These are phyloP conservation scores for Pleurozium schreberi DNA, from an alignment of 225 moss, liverwort and hornwort species.

Conservation along the genomic window DNA sequence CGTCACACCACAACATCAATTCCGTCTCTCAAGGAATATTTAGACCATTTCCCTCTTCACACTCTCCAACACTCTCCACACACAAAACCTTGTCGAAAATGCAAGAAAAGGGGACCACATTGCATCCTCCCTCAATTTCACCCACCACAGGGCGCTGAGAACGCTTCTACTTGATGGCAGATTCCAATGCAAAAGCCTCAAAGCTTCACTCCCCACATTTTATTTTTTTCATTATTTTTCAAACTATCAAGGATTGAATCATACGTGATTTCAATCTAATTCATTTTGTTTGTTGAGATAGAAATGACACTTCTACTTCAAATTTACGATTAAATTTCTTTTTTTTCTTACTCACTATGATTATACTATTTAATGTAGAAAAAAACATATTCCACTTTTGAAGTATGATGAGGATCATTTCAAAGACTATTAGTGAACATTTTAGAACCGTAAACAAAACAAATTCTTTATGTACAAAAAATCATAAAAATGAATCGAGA, in stretches of 20 bases:
- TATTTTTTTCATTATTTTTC: neutral
- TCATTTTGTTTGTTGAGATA: neutral
- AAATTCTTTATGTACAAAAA: too few relatives aligned
- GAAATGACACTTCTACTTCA: neutral
- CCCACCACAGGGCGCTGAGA: neutral
- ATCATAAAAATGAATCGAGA: too few relatives aligned
- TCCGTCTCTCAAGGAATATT: neutral
- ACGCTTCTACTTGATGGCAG: neutral
- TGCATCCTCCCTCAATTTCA: neutral
- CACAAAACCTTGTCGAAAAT: neutral
- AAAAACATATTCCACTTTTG: neutral
- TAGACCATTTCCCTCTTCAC: neutral
- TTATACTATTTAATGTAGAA: neutral
- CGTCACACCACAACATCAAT: neutral
- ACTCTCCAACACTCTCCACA: neutral
- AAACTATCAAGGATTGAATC: neutral
- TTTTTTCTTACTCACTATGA: too few relatives aligned
- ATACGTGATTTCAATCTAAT: neutral
- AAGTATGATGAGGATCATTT: neutral
- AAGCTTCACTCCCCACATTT: neutral
- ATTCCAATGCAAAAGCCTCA: neutral
- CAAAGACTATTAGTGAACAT: too few relatives aligned
- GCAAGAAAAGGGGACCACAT: neutral
- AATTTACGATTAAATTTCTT: neutral
- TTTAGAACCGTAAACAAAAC: too few relatives aligned